Evolutionary conservation across 192 early-diverging fungal species (phyloP), one percentile per base, ranked within the genome.

Genomic region (Gonapodya sp.): DNA sequence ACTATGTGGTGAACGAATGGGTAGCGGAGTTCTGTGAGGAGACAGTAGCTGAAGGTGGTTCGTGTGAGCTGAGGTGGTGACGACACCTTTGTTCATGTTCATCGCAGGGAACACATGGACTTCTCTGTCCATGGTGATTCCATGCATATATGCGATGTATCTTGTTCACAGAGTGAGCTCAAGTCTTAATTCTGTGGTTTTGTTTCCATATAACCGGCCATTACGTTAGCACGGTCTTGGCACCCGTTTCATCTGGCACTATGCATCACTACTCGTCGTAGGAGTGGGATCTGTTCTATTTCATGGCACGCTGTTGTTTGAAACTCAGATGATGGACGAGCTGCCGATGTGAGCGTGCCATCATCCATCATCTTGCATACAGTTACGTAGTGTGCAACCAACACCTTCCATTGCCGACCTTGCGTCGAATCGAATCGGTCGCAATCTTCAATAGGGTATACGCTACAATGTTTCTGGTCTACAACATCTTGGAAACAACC

Each of bases 311-410:
- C 75, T 77, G 8, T 33, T 77, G 75, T 77, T 14, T 8, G 75
- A 18, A 33, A 77, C 75, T 16, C 75, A 77, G 75, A 14, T 77
- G 30, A 34, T 34, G 30, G 75, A 77, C 75, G 75, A 77, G 31
- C 75, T 77, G 2, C 75, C 75, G 8, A 77, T 77, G 75, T 64
- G 24, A 64, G 46, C 8, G 8, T 64, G 8, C 8, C 46, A 64
- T 24, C 8, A 64, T n/a, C n/a, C n/a, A n/a, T n/a, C n/a, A n/a
- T n/a, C n/a, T n/a, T n/a, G n/a, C n/a, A n/a, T n/a, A n/a, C n/a
- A n/a, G n/a, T n/a, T n/a, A n/a, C n/a, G n/a, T n/a, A n/a, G n/a
- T n/a, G n/a, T n/a, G n/a, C n/a, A n/a, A n/a, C n/a, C n/a, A n/a
- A n/a, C n/a, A n/a, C n/a, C n/a, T n/a, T n/a, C n/a, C n/a, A n/a